These are phyloP conservation scores for Vanderwaltozyma verrucispora DNA, from an alignment of 805 yeast genomes.

Conservation along the genomic window DNA sequence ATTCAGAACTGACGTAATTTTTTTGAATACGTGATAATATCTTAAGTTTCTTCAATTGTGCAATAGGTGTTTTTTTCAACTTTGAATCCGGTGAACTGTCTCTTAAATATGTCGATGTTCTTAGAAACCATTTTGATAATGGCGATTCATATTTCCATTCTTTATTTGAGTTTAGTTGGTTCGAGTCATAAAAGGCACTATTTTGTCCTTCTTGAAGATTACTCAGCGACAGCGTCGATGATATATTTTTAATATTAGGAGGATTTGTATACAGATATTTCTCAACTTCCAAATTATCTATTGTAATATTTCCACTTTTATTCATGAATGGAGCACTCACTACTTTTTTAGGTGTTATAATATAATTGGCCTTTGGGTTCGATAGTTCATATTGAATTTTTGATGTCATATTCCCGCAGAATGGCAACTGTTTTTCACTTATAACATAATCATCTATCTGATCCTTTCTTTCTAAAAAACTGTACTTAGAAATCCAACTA, in stretches of 20 bases:
- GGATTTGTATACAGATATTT: conserved; percentile 19
- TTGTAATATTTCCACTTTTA: background rate
- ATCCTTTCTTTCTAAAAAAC: background rate
- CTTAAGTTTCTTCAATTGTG: conserved; percentile 21
- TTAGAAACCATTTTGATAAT: conserved; percentile 26
- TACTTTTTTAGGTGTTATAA: conserved; percentile 15
- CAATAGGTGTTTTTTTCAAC: conserved; percentile 15
- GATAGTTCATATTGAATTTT: conserved; percentile 16
- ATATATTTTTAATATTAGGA: conserved; percentile 18
- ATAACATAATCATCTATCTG: background rate
- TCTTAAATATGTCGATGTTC: conserved; percentile 21
- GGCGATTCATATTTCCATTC: conserved; percentile 28
- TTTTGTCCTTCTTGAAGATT: background rate
- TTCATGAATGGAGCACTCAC: conserved; percentile 1
- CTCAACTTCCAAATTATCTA: conserved; percentile 10
- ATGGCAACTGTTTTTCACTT: conserved; percentile 8
- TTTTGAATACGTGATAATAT: conserved; percentile 16
- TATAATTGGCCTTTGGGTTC: conserved; percentile 8
- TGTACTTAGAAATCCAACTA: conserved; percentile 4
- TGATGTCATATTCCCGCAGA: conserved; percentile 8
- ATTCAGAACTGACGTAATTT: conserved; percentile 4
- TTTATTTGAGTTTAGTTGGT: background rate
- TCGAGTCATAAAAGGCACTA: background rate
- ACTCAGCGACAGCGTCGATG: conserved; percentile 11
- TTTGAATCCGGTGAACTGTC: conserved; percentile 10